phyloP scores from a whole-genome alignment of 1,139 yeast genomes.

The Hemisphaericaspora xylofermentans region DNA sequence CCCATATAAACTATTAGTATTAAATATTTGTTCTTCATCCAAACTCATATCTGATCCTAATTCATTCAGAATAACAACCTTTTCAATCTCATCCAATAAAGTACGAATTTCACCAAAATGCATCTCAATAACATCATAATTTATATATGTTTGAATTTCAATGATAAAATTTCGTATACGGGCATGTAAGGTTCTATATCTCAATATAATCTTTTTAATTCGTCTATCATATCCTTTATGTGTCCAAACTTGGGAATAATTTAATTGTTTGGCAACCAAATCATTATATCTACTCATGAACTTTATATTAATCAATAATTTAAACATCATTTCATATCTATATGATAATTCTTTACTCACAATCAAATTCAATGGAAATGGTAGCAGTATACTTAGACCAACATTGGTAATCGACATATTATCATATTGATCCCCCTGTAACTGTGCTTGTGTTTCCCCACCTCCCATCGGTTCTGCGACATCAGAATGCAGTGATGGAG shows the following conservation, averaged over 20 bases:
- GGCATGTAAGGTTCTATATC: constrained; percentile 57
- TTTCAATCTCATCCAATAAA: constrained; percentile 21
- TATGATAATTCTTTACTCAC: constrained; percentile 68
- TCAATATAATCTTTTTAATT: constrained; percentile 55
- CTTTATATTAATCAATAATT: constrained; percentile 65
- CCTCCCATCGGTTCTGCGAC: background rate
- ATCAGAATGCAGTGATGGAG: background rate
- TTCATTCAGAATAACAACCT: constrained; percentile 10
- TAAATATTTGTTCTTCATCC: constrained; percentile 6
- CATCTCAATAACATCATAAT: constrained; percentile 59
- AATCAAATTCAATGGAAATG: constrained; percentile 83
- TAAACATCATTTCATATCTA: constrained; percentile 78
- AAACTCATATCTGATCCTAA: constrained; percentile 8
- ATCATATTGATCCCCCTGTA: background rate
- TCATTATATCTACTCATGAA: constrained; percentile 61
- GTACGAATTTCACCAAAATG: constrained; percentile 48
- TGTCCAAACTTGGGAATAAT: constrained; percentile 68
- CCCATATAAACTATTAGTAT: constrained; percentile 7
- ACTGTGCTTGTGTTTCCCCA: background rate
- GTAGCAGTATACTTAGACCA: constrained; percentile 67
- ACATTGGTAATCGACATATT: constrained; percentile 35
- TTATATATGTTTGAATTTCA: constrained; percentile 56
- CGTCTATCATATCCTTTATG: constrained; percentile 40
- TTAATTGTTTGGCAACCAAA: constrained; percentile 72
- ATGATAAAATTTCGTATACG: constrained; percentile 62